Base-by-base conservation (phyloP, 1,139 yeast species). In the Protomyces lactucae-debilis region DNA sequence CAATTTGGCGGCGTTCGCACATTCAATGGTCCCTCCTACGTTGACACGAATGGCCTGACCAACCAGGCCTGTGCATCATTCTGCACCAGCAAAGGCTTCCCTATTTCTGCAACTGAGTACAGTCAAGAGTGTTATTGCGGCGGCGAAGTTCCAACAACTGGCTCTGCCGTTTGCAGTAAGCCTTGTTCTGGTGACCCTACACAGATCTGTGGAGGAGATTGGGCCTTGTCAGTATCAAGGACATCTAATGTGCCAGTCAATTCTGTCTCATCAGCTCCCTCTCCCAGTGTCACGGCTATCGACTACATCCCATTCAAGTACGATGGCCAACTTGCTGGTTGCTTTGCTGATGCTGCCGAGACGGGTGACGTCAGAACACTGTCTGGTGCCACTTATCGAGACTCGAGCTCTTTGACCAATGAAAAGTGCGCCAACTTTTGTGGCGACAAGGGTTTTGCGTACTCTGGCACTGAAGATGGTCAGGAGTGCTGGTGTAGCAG, bases 391-490 rank as follows among this genome's bases (percentile, higher is more conserved):
- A 36, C 52, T 6, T 52, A 52, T 32, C 28, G 35, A 21, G 55
- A 52, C 18, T 35, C 64, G 6, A 39, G 32, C 35, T 35, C 53
- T 43, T 39, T 59, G 64, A 59, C 64, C n/a, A 40, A 40, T 3
- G 64, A 59, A 25, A 18, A 37, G 39, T 59, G 64, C 43, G 28
- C 57, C 12, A 35, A 32, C 14, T 59, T 40, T 35, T 59, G 64
- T 16, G 32, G 56, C 18, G 35, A 45, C 8, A 52, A 52, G 23
- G 36, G 23, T 23, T 52, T 52, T 52, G 43, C 57, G 4, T 43
- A 35, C 28, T 52, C 64, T 12, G 64, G 57, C 5, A 53, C 57
- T 12, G 64, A 59, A 53, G 52, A 59, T 39, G 64, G 57, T 46
- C 39, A 52, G 16, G 64, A 59, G 23, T 59, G 64, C 43, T 59